These are phyloP conservation scores for Candida sphagnicola DNA, from an alignment of 805 yeast species.

Conservation along the genomic window DNA sequence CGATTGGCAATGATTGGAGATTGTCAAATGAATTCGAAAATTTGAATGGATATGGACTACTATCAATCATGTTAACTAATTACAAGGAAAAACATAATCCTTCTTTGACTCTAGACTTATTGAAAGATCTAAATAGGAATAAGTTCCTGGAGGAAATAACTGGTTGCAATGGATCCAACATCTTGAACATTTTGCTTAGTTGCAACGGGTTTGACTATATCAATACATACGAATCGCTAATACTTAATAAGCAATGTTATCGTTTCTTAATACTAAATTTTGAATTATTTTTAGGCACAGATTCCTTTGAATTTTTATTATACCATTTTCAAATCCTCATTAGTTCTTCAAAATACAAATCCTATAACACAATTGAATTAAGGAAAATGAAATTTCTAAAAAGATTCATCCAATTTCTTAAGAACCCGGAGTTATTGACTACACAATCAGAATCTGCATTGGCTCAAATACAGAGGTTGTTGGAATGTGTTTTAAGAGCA, in stretches of 20 bases:
- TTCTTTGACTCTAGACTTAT: constrained; percentile 10
- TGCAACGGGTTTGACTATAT: constrained; percentile 54
- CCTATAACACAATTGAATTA: constrained; percentile 51
- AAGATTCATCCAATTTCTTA: constrained; percentile 48
- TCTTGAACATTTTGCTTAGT: constrained; percentile 46
- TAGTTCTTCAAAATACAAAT: constrained; percentile 46
- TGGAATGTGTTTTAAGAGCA: constrained; percentile 19
- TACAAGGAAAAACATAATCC: constrained; percentile 29
- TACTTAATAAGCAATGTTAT: constrained; percentile 56
- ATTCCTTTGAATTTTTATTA: constrained; percentile 49
- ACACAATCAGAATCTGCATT: constrained; percentile 6
- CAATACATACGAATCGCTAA: constrained; percentile 52
- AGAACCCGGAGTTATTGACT: constrained; percentile 19
- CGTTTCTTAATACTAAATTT: constrained; percentile 46
- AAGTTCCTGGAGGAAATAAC: constrained; percentile 5
- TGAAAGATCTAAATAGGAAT: constrained; percentile 6
- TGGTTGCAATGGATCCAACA: constrained; percentile 15
- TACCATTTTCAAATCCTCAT: constrained; percentile 57
- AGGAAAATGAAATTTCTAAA: constrained; percentile 47
- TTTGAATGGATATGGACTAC: constrained; percentile 55
- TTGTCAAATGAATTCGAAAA: constrained; percentile 55
- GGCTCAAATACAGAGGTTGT: constrained; percentile 17
- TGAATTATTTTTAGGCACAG: constrained; percentile 63
- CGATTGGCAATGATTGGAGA: constrained; percentile 48
- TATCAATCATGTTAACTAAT: constrained; percentile 49